phyloP scores from a whole-genome alignment of 2,329 filamentous ascomycete genomes.

The Pseudocercospora pini-densiflorae region DNA sequence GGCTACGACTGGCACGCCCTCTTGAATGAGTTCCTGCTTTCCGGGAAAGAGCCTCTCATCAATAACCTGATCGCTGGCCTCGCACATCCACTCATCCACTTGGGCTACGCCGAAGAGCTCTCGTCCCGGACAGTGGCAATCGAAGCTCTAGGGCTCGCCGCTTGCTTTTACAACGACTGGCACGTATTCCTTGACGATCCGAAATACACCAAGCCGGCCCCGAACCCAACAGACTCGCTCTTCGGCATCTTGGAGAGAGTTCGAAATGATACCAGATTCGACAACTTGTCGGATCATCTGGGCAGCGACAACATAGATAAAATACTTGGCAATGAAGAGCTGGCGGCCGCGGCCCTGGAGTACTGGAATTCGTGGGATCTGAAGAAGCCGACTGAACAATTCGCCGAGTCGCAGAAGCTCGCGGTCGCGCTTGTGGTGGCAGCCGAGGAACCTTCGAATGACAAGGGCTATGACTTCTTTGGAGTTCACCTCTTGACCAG shows the following conservation, averaged over 20 bases:
- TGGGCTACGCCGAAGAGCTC: slow-evolving; percentile 92
- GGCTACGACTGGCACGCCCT: slow-evolving; percentile 85
- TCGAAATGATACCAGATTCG: slow-evolving; percentile 69
- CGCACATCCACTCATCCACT: slow-evolving; percentile 89
- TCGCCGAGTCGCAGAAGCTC: slow-evolving; percentile 68
- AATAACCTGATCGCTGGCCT: slow-evolving; percentile 80
- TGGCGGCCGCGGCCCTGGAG: slow-evolving; percentile 73
- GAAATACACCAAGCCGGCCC: slow-evolving; percentile 68
- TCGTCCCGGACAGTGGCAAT: slow-evolving; percentile 83
- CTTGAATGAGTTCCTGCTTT: slow-evolving; percentile 75
- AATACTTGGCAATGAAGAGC: slow-evolving; percentile 72
- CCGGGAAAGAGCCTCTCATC: slow-evolving; percentile 75
- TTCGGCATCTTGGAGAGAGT: slow-evolving; percentile 74
- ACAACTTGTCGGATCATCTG: slow-evolving; percentile 64
- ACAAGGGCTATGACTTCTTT: slow-evolving; percentile 78
- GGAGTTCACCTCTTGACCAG: slow-evolving; percentile 81
- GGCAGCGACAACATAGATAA: slow-evolving; percentile 67
- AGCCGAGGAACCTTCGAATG: slow-evolving; percentile 52
- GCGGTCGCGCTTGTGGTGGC: slow-evolving; percentile 66
- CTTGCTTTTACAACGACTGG: slow-evolving; percentile 61
- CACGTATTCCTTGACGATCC: slow-evolving; percentile 72
- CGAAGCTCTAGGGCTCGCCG: slow-evolving; percentile 77
- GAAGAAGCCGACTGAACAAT: slow-evolving; percentile 71
- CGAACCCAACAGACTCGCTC: slow-evolving; percentile 64
- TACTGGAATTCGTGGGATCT: slow-evolving; percentile 92